Evolutionary conservation across 2,329 filamentous ascomycete genomes (phyloP), one percentile per base, ranked within the genome.

Genomic region (Volutella citrinella): DNA sequence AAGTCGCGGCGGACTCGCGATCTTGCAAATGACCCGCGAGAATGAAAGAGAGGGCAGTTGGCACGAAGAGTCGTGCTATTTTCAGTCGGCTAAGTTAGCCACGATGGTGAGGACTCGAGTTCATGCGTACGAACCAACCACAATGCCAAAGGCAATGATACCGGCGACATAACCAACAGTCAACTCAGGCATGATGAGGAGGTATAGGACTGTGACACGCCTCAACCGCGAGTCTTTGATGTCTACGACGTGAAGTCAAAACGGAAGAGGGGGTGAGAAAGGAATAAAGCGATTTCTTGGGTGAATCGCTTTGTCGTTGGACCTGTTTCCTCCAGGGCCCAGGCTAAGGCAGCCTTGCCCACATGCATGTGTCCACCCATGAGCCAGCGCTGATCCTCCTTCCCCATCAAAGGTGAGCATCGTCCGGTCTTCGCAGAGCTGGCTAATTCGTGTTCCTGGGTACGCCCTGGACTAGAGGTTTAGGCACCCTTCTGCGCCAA

Each of bases 1-100:
- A 65, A 30, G 63, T 66, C 10, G 55, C 54, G 5, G 56, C 57
- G 2, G 57, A 57, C 30, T 66, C 60, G 10, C 52, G 51, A 21
- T 68, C 57, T 9, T 46, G 47, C 6, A 68, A 40, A 7, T 61
- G 40, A 1, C 57, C 61, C 6, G 59, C 55, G 3, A 68, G 42
- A 11, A 64, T 54, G 13, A 63, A 47, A 0, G 58, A 55, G 6
- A 66, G 43, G 12, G 56, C 56, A 28, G 57, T 57, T 4, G 64
- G 60, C 22, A 58, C 48, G 20, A 60, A 50, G 26, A 64, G 43
- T 39, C 61, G 60, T n/a, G 65, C 63, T 64, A 41, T n/a, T 10
- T 12, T n/a, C 12, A 15, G 10, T 19, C 13, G n/a, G n/a, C n/a
- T n/a, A n/a, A n/a, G n/a, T n/a, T n/a, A n/a, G n/a, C n/a, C n/a